Evolutionary conservation across 169 alveolate genomes (phyloP), one percentile per base, ranked within the genome.

Genomic region (Eimeria sp.): DNA sequence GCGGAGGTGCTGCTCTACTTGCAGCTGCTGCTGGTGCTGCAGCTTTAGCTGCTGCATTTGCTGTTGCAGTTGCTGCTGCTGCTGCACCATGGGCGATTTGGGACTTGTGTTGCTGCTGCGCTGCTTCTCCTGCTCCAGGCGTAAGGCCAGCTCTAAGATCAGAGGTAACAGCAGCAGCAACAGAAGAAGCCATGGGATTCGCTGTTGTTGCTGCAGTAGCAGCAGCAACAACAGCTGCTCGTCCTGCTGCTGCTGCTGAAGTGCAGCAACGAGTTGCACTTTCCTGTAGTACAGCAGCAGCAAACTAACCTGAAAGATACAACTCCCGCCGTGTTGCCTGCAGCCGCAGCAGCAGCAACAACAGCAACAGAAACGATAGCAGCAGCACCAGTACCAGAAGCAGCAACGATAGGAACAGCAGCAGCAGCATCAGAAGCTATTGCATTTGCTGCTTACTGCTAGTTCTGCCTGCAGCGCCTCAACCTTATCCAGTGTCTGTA

Each of bases 281-380:
- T 18, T 16, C 30, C 43, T 13, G 4, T 27, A 18, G 51, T 27
- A 51, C 51, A 25, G 45, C 51, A 75, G 57, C 45, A n/a, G 51
- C 43, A 75, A n/a, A 78, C 89, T 7, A 13, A 78, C 89, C 89
- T 78, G 89, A 78, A 25, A 78, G 67, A 4, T 78, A 70, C 63
- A 78, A 34, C 65, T 78, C 63, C 43, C 89, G 89, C 34, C 89
- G 40, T 61, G 89, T 78, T 20, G 89, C 89, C 89, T 78, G 65
- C 65, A 78, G 63, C 65, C 11, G 57, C 40, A 25, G 54, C 47
- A 30, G 51, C 54, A 73, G 47, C 84, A 34, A 30, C 89, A 30
- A 75, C 51, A 75, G 84, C 58, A 43, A 20, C 57, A 27, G 3
- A 27, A 75, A 20, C n/a, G 9, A 16, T 51, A 30, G 34, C 47